A percentile compares a stretch with the other conserved stretches of the same genome.
These are phyloP conservation scores for Pseudopyrenochaeta lycopersici DNA, from an alignment of 2,329 filamentous ascomycete genomes.

Conservation along the genomic window DNA sequence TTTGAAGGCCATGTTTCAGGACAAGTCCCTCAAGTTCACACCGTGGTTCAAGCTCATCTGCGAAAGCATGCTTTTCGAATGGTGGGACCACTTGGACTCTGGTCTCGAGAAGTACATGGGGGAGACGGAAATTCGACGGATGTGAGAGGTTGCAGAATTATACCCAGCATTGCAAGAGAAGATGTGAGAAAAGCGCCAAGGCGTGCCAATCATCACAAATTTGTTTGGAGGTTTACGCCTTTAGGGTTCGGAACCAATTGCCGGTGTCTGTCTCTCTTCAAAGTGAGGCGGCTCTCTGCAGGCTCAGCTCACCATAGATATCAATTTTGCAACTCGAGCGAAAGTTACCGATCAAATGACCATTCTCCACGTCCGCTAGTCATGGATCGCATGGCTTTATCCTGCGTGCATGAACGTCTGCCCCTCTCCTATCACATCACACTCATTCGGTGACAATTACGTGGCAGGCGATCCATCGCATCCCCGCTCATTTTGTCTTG, in stretches of 20 bases:
- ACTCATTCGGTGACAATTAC: slow-evolving; percentile 21
- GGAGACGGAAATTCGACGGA: slow-evolving; percentile 87
- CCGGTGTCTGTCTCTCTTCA: slow-evolving; percentile 24
- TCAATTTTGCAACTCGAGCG: slow-evolving; percentile 29
- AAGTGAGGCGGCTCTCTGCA: slow-evolving; percentile 34
- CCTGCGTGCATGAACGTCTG: slow-evolving; percentile 19
- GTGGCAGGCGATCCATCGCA: slow-evolving; percentile 18
- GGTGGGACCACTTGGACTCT: slow-evolving; percentile 87
- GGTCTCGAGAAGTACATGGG: slow-evolving; percentile 86
- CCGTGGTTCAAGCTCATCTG: slow-evolving; percentile 99
- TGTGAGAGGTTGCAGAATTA: slow-evolving; percentile 57
- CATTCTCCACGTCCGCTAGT: slow-evolving; percentile 32
- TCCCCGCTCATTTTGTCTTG: slow-evolving; percentile 7
- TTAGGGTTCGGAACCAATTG: slow-evolving; percentile 18
- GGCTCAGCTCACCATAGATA: slow-evolving; percentile 34
- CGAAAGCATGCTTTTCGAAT: slow-evolving; percentile 95
- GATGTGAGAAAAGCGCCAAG: neutral
- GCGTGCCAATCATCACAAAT: neutral
- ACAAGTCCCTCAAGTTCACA: slow-evolving; percentile 84
- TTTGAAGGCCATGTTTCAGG: slow-evolving; percentile 84
- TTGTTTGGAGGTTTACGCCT: neutral
- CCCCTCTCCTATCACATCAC: slow-evolving; percentile 34
- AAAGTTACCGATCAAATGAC: slow-evolving; percentile 33
- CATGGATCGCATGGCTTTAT: slow-evolving; percentile 32
- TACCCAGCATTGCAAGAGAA: neutral